These are phyloP conservation scores for Scedosporium apiospermum DNA, from an alignment of 2,329 filamentous ascomycete species.

Conservation along the genomic window DNA sequence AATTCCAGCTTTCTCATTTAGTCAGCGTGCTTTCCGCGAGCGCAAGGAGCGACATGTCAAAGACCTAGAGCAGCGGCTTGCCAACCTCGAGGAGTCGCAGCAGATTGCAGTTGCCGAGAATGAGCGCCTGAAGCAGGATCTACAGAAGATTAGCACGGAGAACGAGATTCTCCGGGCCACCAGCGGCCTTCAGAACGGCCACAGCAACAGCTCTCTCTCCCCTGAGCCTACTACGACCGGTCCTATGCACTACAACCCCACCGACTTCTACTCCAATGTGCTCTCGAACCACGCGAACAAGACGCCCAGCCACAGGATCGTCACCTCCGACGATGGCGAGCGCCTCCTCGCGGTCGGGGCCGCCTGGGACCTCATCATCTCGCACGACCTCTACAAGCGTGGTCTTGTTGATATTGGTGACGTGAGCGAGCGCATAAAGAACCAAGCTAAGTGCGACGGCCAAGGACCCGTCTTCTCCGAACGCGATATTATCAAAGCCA, in stretches of 20 bases:
- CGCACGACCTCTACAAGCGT: conserved; percentile 64
- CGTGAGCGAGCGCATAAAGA: conserved; percentile 71
- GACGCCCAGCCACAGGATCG: conserved; percentile 58
- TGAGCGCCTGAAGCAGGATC: conserved; percentile 71
- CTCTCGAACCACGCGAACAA: conserved; percentile 54
- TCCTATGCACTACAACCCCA: conserved; percentile 62
- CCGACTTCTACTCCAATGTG: conserved; percentile 59
- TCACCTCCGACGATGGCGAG: conserved; percentile 56
- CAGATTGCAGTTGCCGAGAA: conserved; percentile 71
- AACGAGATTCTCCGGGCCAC: conserved; percentile 89
- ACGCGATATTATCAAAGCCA: conserved; percentile 59
- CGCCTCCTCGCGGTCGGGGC: conserved; percentile 64
- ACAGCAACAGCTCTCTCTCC: conserved; percentile 26
- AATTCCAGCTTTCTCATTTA: conserved; percentile 23
- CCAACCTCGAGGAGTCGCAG: conserved; percentile 63
- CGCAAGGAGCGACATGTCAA: conserved; percentile 92
- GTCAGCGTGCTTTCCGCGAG: conserved; percentile 92
- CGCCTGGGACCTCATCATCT: conserved; percentile 84
- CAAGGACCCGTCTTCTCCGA: conserved; percentile 85
- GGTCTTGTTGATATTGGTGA: conserved; percentile 73
- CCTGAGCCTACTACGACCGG: conserved; percentile 47
- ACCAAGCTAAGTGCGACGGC: conserved; percentile 70
- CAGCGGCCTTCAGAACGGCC: conserved; percentile 25
- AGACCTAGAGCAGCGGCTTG: conserved; percentile 77
- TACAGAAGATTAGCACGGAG: conserved; percentile 78